Conservation (phyloP, 78 protist species). For the Tieghemostelium lacteum region DNA sequence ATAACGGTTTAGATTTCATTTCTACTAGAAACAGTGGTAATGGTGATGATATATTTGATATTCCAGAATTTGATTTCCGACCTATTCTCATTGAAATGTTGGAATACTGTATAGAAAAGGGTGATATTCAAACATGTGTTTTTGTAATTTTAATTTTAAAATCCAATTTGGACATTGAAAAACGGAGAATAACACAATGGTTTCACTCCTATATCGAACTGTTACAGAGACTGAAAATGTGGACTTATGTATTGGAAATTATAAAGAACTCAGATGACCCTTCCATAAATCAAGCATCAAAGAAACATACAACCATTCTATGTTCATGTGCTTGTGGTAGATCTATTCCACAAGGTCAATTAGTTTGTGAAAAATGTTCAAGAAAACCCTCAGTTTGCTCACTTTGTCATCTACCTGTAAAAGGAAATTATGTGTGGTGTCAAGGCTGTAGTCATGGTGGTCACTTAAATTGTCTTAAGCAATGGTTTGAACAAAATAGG, state of each 20-base stretch:
- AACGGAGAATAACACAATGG: constrained; percentile 10
- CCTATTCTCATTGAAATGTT: constrained; percentile 57
- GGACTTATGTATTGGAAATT: constrained; percentile 46
- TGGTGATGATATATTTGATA: constrained; percentile 13
- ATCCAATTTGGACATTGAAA: background rate
- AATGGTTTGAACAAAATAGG: constrained; percentile 64
- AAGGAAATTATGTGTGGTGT: constrained; percentile 83
- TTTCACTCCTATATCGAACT: constrained; percentile 40
- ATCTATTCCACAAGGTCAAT: constrained; percentile 19
- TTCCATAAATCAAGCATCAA: background rate
- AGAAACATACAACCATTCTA: constrained; percentile 31
- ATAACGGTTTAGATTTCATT: background rate
- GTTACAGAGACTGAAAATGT: constrained; percentile 63
- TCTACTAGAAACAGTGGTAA: background rate
- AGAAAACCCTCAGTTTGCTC: constrained; percentile 31
- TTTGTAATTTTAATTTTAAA: constrained; percentile 19
- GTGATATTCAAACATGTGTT: constrained; percentile 78
- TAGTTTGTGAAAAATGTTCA: constrained; percentile 52
- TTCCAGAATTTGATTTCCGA: constrained; percentile 36
- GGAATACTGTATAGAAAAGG: constrained; percentile 56
- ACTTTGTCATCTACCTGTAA: constrained; percentile 56
- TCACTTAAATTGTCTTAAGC: constrained; percentile 66
- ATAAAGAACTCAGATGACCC: constrained; percentile 55
- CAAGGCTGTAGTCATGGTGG: constrained; percentile 91
- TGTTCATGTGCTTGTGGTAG: constrained; percentile 53